phyloP scores from a whole-genome alignment of 805 yeast species.

The Saccharomyces jurei region DNA sequence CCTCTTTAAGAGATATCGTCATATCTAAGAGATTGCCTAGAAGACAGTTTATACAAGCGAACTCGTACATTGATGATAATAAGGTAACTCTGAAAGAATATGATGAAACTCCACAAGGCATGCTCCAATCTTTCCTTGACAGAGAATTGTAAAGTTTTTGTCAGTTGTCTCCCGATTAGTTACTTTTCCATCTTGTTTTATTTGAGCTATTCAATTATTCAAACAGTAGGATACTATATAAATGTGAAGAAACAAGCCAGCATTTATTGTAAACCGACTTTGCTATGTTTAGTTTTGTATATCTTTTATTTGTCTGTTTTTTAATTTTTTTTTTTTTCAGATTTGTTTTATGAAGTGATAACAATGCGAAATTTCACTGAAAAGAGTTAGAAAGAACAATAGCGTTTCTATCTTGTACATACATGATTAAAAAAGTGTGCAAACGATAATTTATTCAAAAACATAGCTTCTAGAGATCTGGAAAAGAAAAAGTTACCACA shows the following conservation, averaged over 20 bases:
- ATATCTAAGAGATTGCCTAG: conserved; percentile 71
- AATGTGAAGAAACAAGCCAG: neutral
- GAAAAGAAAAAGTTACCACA: neutral
- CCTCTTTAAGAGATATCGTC: conserved; percentile 59
- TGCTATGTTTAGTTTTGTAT: neutral
- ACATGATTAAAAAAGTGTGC: neutral
- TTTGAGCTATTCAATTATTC: neutral
- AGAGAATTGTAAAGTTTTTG: conserved; percentile 33
- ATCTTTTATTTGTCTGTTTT: neutral
- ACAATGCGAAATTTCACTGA: neutral
- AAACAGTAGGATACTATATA: neutral
- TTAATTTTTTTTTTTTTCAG: neutral
- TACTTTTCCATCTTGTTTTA: neutral
- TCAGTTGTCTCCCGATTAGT: neutral
- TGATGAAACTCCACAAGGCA: conserved; percentile 61
- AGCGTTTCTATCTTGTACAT: neutral
- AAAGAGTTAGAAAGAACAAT: neutral
- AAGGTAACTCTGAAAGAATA: conserved; percentile 53
- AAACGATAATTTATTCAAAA: neutral
- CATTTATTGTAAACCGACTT: neutral
- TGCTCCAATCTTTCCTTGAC: conserved; percentile 71
- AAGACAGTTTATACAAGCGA: conserved; percentile 77
- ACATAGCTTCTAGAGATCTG: neutral
- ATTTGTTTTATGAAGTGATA: neutral
- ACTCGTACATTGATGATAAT: conserved; percentile 41